Conservation (phyloP, 148 eudicot genomes). For the Diospyros kaki region DNA sequence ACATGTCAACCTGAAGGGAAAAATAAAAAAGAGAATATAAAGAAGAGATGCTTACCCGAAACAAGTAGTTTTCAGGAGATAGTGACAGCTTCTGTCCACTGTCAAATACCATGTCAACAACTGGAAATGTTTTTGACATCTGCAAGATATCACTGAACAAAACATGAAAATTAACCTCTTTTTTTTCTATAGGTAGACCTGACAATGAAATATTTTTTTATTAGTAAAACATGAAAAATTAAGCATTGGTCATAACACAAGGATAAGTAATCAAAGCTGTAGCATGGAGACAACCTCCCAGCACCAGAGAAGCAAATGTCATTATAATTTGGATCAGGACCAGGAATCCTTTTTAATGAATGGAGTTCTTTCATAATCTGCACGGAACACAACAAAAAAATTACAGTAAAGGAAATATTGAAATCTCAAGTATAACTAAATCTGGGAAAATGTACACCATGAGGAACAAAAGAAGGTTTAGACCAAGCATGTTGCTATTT, state of each 20-base stretch:
- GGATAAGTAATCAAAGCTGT: conserved; percentile 4
- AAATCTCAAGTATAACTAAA: background rate
- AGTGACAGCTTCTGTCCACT: conserved; percentile 67
- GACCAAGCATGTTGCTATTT: too few species aligned
- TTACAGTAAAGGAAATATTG: background rate
- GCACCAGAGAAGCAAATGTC: conserved; percentile 97
- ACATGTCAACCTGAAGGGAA: background rate
- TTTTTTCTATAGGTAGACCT: too few species aligned
- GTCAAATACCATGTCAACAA: conserved; percentile 77
- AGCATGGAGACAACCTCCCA: conserved; percentile 52
- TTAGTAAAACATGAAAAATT: conserved; percentile 14
- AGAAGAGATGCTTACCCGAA: conserved; percentile 46
- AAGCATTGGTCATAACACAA: conserved; percentile 7
- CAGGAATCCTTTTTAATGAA: conserved; percentile 58
- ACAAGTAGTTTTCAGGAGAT: conserved; percentile 91
- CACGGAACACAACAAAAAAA: conserved; percentile 15
- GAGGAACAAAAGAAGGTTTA: background rate
- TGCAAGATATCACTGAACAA: conserved; percentile 56
- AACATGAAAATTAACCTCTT: conserved; percentile 7
- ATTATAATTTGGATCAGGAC: conserved; percentile 85
- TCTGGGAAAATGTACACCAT: background rate
- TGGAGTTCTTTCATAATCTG: conserved; percentile 69
- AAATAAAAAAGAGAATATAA: conserved; percentile 8
- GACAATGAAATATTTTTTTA: too few species aligned
- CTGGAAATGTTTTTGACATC: conserved; percentile 69